Base-by-base conservation (phyloP, 163 green algal species). In the Scenedesmus sp. region DNA sequence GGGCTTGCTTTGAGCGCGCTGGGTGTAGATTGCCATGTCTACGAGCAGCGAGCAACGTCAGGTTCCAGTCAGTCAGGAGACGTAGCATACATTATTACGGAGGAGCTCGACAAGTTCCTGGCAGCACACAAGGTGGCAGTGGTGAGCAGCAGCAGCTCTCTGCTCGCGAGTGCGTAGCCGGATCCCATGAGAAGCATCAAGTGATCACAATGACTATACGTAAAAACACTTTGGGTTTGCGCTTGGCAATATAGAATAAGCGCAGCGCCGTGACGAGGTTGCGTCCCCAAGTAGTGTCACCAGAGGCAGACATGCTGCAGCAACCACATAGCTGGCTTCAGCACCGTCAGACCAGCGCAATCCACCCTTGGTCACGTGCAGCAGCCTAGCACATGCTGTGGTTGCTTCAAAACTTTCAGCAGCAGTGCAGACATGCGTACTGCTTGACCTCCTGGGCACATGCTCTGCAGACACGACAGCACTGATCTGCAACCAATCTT, bases 11-110 rank as follows among this genome's bases (percentile, higher is more conserved):
- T 91, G 37, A 79, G 24, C 73, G 44, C 26, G 86, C 49, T 40
- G 86, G 86, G 10, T 76, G 44, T 44, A 56, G 83, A 40, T 33
- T 81, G 59, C 65, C 87, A 91, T n/a, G 81, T 91, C 22, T 91
- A 83, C 43, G 87, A 91, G 40, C 44, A 84, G 26, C 65, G 65
- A 13, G 22, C 35, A 22, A 72, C n/a, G 33, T 26, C 5, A 24
- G 56, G 68, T 26, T 26, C 68, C 43, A 46, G 16, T 82, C 61
- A 56, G 33, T 88, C 83, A 43, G 83, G 83, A 35, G 84, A 89
- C 6, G 51, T 81, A 33, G 42, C 84, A 43, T 81, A 65, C 35
- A 65, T 81, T 22, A 46, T 89, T 42, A 89, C 53, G 26, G 84
- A 89, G 30, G 84, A 89, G 84, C 84, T 89, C 40, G 30, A 65